Evolutionary conservation across 257 asterid genomes (phyloP), one percentile per base, ranked within the genome.

Genomic region (Scutellaria barbata): DNA sequence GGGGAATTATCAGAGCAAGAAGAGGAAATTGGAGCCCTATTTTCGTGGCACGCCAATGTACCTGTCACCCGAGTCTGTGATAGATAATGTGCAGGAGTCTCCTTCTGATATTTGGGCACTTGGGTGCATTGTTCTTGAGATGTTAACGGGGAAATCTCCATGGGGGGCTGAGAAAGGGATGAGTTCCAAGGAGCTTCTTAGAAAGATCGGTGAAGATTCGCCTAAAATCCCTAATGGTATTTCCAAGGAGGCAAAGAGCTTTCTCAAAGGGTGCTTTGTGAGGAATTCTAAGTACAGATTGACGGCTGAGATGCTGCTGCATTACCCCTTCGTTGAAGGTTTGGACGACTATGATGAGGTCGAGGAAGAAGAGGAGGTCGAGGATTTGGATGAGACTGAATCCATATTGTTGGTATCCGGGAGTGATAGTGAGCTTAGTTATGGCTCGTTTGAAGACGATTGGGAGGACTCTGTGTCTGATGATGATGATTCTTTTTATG

Each of bases 81-180:
- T 58, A 18, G 96, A 90, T 48, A 77, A 77, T 69, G 81, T 83
- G 41, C 98, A 90, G 67, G 92, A 92, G 39, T 57, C 74, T 25
- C 90, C 97, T 5, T 81, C 84, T 47, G 98, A 92, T 82, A 47
- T 92, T 43, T 92, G 98, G 98, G 97, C 97, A 8, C 75, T 92
- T 6, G 98, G 97, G 9, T 92, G 97, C 55, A 85, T 86, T 9
- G 96, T 92, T 37, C 81, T 88, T 13, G 93, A 92, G 84, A 90
- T 90, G 98, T 71, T 92, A 6, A 90, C 97, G 0, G 97, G 97
- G 22, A 83, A 83, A 65, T 87, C 87, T 6, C 84, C 88, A 0
- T 92, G 97, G 97, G 84, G 61, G 6, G 78, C 76, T 39, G 13
- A 65, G 7, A 60, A 53, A 3, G 85, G 83, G 68, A 17, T 68